Conservation (phyloP, 176 grass and related monocot species). For the Oryza meridionalis region DNA sequence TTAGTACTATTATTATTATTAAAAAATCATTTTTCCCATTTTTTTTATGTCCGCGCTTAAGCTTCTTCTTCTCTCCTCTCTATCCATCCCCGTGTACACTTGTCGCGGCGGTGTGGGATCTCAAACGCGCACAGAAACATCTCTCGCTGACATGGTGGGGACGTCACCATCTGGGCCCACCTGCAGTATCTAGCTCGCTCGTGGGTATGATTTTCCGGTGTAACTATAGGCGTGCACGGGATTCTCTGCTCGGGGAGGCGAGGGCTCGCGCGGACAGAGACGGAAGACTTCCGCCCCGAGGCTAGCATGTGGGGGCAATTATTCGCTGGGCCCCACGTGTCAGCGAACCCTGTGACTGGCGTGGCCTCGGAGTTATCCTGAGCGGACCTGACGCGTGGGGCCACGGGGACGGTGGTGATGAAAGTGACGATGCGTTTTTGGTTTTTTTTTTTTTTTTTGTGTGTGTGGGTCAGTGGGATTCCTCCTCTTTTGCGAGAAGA, state of each 20-base stretch:
- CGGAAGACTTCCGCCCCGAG: slow-evolving; percentile 1
- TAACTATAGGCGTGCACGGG: slow-evolving; percentile 16
- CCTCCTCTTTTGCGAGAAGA: slow-evolving; percentile 1
- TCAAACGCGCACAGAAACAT: not conserved
- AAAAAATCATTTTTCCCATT: not conserved
- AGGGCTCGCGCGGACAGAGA: slow-evolving; percentile 9
- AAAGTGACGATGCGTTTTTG: not conserved
- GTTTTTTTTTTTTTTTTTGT: not conserved
- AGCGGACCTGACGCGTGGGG: not conserved
- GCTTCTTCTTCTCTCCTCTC: slow-evolving; percentile 11
- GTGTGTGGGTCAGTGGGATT: slow-evolving; percentile 5
- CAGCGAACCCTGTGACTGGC: not conserved
- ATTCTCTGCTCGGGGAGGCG: not conserved
- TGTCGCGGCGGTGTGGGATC: slow-evolving; percentile 42
- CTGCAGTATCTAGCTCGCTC: not conserved
- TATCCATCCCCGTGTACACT: slow-evolving; percentile 38
- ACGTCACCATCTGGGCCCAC: accelerated
- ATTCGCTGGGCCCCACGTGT: slow-evolving; percentile 12
- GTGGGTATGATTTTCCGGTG: not conserved
- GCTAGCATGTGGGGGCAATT: slow-evolving; percentile 37
- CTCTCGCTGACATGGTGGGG: slow-evolving; percentile 2
- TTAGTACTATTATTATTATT: no score
- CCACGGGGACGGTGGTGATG: not conserved
- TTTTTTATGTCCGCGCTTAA: slow-evolving; percentile 40
- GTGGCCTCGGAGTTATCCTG: not conserved